Percentiles rank a stretch among this genome's conserved stretches.
Conservation (phyloP, 495 filamentous ascomycete genomes). For the Tuber calosporum region DNA sequence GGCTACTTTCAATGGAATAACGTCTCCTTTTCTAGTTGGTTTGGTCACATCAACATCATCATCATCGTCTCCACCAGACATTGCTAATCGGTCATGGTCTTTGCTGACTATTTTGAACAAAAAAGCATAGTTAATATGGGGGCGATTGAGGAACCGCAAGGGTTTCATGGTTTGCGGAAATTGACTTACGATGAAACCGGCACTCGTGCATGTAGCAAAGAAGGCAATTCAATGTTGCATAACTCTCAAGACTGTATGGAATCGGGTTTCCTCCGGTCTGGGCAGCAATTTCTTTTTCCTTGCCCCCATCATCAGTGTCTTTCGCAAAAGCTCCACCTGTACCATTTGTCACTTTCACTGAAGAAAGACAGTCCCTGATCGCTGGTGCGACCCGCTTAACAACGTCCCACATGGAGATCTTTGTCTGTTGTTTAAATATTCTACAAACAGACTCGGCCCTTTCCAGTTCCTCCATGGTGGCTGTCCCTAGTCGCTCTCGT, state of each 20-base stretch:
- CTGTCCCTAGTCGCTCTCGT: conserved; percentile 17
- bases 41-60: neutral
- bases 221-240: conserved; percentile 40
- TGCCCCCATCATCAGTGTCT: conserved; percentile 8
- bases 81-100: conserved; percentile 29
- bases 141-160: neutral
- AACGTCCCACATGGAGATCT: conserved; percentile 38
- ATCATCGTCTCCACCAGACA: conserved; percentile 13
- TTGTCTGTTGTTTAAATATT: conserved; percentile 29
- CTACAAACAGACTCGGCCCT: conserved; percentile 33
- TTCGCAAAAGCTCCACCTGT: neutral
- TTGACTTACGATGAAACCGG: conserved; percentile 39
- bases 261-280: conserved; percentile 24
- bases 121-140: neutral
- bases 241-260: conserved; percentile 41
- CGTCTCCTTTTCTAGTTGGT: conserved; percentile 16
- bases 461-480: conserved; percentile 16
- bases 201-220: conserved; percentile 44
- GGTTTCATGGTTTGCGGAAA: neutral
- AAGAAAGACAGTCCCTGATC: conserved; percentile 29
- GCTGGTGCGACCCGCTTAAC: conserved; percentile 25
- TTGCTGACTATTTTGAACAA: conserved; percentile 22
- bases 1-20: conserved; percentile 18
- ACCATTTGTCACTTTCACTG: conserved; percentile 7
- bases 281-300: conserved; percentile 10